Evolutionary conservation across 371 early-diverging fungal species (phyloP), one percentile per base, ranked within the genome.

Genomic region (Capniomyces stellatus): DNA sequence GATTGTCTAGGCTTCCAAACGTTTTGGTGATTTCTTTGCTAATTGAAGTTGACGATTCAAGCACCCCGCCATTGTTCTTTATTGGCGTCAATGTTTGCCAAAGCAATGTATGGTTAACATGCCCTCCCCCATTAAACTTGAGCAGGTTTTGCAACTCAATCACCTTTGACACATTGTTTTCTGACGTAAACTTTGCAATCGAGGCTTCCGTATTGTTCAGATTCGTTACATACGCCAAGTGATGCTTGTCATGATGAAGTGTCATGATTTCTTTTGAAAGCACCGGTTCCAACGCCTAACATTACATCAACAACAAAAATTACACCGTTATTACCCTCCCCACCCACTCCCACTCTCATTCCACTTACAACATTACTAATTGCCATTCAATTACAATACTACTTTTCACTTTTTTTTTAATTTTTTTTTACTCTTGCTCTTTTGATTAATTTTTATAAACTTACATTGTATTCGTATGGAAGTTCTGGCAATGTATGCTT

Each of bases 61-160:
- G 67, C 43, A 81, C 78, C 42, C 87, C 89, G n/a, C 85, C 84
- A 50, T 82, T 86, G 31, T 73, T 62, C 52, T 73, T 78, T 60
- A 78, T 75, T 43, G 94, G 89, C 1, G 85, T 82, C 69, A 98
- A 75, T 71, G 87, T 89, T 60, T 79, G 72, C 95, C 97, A 98
- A 77, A 92, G 96, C 52, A 98, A 74, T 54, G 82, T 78, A 70
- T 98, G 98, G 78, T 98, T 98, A 75, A 92, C 85, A 66, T 97
- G 96, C 8, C 98, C 97, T 61, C 98, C 98, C 57, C 87, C 97
- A 71, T 92, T 89, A 74, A 95, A 92, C 69, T 81, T 87, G 55
- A 98, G 62, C 22, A 80, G 79, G 29, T 74, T 69, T 71, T 91
- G 89, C 54, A 93, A 62, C 25, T 79, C 72, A 19, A 89, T 76